Evolutionary conservation across 371 early-diverging fungal genomes (phyloP), one percentile per base, ranked within the genome.

Genomic region (Rhizopus arrhizus): DNA sequence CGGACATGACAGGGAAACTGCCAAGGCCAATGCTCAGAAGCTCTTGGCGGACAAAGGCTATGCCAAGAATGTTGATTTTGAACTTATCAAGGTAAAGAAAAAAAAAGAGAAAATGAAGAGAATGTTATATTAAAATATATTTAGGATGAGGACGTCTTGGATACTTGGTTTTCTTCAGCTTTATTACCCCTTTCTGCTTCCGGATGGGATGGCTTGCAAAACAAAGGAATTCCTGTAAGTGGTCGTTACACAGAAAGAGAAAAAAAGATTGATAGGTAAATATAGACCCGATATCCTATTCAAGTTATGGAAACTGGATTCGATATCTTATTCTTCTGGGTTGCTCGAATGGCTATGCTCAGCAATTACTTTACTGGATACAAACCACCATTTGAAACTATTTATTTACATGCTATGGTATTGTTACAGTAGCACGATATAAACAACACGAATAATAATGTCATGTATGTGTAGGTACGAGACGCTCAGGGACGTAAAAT

Each of bases 291-390:
- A 64, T 97, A 92, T 73, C 98, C 98, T 16, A 89, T 91, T 55
- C 79, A 89, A 28, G 64, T 99, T 9, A 85, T 99, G 68, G 99
- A 99, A 75, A 99, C 99, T 29, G 99, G 99, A 0, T 88, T 85
- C 64, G 99, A 99, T 78, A 99, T 99, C 70, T 74, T 99, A 50
- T 99, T 99, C 83, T 99, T 99, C 73, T 99, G 99, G 99, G 98
- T 99, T 10, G 98, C 98, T 8, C 86, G 99, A 53, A 99, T 99
- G 99, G 95, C 94, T 4, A 99, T 99, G 98, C 73, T 99, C 52
- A 88, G 95, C 58, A 87, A 93, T 38, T 86, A 97, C 65, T 86
- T 99, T 58, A 85, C 94, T 3, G 89, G 86, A 8, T 66, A 85
- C 3, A 73, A 82, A 10, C 96, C 99, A 0, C 64, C 68, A 8